These are phyloP conservation scores for Monilinia vaccinii-corymbosi DNA, from an alignment of 2,329 filamentous ascomycete genomes.

Conservation along the genomic window DNA sequence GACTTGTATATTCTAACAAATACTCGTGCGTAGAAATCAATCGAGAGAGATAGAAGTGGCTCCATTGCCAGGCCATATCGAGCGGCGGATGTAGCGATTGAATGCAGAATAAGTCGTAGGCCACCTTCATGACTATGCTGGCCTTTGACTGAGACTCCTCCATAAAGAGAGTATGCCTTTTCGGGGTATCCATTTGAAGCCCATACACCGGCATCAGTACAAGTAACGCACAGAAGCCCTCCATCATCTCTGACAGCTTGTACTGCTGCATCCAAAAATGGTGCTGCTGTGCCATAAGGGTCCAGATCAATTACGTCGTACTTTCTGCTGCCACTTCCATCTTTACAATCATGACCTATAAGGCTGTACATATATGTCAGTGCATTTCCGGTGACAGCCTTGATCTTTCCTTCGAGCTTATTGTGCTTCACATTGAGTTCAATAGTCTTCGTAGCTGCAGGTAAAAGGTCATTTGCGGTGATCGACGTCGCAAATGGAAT, in stretches of 20 bases:
- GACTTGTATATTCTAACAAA: constrained; percentile 78
- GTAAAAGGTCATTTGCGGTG: constrained; percentile 83
- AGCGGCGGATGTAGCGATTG: constrained; percentile 69
- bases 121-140: constrained; percentile 82
- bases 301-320: constrained; percentile 97
- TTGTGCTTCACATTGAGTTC: constrained; percentile 81
- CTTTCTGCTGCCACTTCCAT: constrained; percentile 40
- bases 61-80: constrained; percentile 84
- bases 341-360: constrained; percentile 34
- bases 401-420: constrained; percentile 59
- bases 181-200: constrained; percentile 90
- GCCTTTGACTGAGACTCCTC: constrained; percentile 79
- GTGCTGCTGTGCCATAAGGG: constrained; percentile 87
- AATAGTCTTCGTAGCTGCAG: constrained; percentile 70
- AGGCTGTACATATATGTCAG: constrained; percentile 85
- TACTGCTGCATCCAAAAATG: constrained; percentile 84
- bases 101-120: constrained; percentile 74
- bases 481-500: constrained; percentile 75
- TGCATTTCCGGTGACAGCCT: constrained; percentile 70
- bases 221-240: constrained; percentile 87
- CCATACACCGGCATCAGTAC: constrained; percentile 92
- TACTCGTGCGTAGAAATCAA: constrained; percentile 88
- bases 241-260: constrained; percentile 78
- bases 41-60: constrained; percentile 83
- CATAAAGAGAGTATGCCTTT: constrained; percentile 90